Evolutionary conservation across 2,329 filamentous ascomycete species (phyloP).

Genomic region (Exophiala sideris): DNA sequence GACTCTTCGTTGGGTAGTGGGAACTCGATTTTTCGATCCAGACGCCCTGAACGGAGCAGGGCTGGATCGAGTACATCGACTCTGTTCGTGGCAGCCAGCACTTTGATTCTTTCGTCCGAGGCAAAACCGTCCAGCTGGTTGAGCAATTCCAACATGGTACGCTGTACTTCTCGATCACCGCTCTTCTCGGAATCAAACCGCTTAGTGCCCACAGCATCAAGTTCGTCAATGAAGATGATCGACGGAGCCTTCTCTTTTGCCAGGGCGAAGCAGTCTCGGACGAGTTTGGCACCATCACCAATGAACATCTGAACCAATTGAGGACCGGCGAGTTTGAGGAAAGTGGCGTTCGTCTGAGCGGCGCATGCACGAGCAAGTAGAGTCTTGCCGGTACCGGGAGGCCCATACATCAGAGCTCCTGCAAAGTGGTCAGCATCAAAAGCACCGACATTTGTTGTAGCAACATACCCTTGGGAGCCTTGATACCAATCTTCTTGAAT

Average conservation of each 20-base stretch:
- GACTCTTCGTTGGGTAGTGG: constrained; percentile 97
- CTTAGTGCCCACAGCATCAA: constrained; percentile 97
- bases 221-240: constrained; percentile 99
- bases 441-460: constrained; percentile 6
- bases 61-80: constrained; percentile 92
- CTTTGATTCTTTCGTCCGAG: constrained; percentile 94
- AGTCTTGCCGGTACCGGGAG: constrained; percentile 49
- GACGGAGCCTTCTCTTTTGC: constrained; percentile 98
- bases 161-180: constrained; percentile 94
- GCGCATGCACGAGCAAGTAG: constrained; percentile 87
- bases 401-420: constrained; percentile 94
- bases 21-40: constrained; percentile 98
- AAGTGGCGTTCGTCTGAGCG: constrained; percentile 95
- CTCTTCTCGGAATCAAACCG: constrained; percentile 98
- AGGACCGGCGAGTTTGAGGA: constrained; percentile 95
- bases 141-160: constrained; percentile 97
- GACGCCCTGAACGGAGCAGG: constrained; percentile 81
- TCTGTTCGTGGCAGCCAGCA: constrained; percentile 89
- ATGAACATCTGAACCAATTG: constrained; percentile 99
- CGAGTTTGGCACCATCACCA: constrained; percentile 94
- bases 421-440: constrained; percentile 17
- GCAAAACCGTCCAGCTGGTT: constrained; percentile 99
- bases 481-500: constrained; percentile 99
- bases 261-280: constrained; percentile 93
- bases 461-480: constrained; percentile 86